Conservation (phyloP, 176 grass and related monocot species). For the Bonia amplexicaulis region DNA sequence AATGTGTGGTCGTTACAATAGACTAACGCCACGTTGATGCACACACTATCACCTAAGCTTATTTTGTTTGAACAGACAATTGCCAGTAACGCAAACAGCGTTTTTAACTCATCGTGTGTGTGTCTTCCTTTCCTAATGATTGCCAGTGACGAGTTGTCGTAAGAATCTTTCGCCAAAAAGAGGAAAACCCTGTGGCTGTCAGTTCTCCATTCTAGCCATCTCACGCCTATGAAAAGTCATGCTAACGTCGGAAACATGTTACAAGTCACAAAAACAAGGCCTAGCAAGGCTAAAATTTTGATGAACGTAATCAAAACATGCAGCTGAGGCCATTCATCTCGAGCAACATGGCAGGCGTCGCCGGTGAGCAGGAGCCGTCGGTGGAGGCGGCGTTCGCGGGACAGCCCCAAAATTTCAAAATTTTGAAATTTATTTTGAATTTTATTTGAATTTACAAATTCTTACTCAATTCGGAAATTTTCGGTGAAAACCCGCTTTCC, state of each 20-base stretch:
- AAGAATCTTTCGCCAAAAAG: background rate
- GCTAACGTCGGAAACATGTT: background rate
- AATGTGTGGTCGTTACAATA: no score
- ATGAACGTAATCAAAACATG: background rate
- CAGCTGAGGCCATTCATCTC: background rate
- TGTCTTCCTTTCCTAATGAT: background rate
- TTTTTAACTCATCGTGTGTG: background rate
- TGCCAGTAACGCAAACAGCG: background rate
- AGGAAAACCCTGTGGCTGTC: background rate
- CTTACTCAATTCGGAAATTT: no score
- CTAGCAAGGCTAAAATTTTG: background rate
- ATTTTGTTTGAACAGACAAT: background rate
- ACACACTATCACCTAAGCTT: no score
- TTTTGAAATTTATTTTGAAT: no score
- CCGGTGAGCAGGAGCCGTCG: background rate
- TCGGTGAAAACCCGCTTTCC: no score
- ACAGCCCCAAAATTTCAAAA: no score
- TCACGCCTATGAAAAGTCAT: conserved; percentile 15
- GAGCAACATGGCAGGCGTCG: background rate
- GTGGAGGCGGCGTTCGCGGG: conserved; percentile 38
- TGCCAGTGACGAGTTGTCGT: background rate
- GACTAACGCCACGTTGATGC: no score
- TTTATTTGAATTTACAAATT: no score
- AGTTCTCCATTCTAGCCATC: background rate
- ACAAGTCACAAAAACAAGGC: background rate